Evolutionary conservation across 2,329 filamentous ascomycete species (phyloP).

Genomic region (Botrytis squamosa): DNA sequence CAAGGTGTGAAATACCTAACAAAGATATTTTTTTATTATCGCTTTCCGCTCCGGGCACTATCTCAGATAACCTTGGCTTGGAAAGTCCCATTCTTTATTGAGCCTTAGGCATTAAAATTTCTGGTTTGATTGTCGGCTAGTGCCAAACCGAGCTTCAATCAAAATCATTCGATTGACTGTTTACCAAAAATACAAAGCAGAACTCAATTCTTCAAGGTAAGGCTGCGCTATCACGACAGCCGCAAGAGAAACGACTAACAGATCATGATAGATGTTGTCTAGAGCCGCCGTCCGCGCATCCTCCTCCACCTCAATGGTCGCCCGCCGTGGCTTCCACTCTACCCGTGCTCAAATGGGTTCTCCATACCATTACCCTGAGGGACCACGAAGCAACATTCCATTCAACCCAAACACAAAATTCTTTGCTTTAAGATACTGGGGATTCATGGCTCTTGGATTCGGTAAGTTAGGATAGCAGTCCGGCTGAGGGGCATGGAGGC

Average conservation of each 20-base stretch:
- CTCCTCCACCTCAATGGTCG: conserved; percentile 63
- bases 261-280: conserved; percentile 70
- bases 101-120: conserved; percentile 12
- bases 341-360: conserved; percentile 82
- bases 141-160: conserved; percentile 24
- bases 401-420: conserved; percentile 92
- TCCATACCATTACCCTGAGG: conserved; percentile 98
- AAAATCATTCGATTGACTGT: conserved; percentile 29
- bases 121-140: conserved; percentile 10
- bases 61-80: conserved; percentile 5
- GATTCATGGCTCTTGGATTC: conserved; percentile 56
- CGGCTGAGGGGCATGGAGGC: neutral
- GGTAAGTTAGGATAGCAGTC: conserved; percentile 46
- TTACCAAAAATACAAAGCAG: conserved; percentile 23
- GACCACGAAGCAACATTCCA: conserved; percentile 88
- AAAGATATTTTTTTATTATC: conserved; percentile 21
- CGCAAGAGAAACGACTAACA: conserved; percentile 24
- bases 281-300: conserved; percentile 63
- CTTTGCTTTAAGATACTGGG: conserved; percentile 83
- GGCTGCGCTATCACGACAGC: neutral
- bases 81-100: neutral
- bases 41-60: neutral
- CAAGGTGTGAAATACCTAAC: conserved; percentile 4
- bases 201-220: conserved; percentile 24
- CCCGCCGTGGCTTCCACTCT: conserved; percentile 91